A percentile compares a stretch with the other conserved stretches of the same genome.
Conservation (phyloP, 306 rosid genomes). For the Quercus bicolor region DNA sequence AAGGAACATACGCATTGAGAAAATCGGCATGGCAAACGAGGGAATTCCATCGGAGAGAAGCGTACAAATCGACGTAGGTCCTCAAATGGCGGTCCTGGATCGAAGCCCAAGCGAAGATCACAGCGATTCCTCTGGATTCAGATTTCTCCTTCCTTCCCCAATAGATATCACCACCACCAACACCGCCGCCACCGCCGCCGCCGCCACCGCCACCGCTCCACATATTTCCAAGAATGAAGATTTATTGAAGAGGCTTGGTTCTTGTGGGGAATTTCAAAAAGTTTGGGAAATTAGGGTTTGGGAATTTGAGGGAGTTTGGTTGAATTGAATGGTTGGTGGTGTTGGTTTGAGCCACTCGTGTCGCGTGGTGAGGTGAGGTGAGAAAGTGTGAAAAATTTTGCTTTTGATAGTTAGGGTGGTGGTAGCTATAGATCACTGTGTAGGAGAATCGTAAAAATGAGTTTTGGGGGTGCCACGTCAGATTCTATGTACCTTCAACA, state of each 20-base stretch:
- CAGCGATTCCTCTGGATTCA: slow-evolving; percentile 68
- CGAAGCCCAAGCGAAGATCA: slow-evolving; percentile 89
- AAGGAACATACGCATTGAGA: slow-evolving; percentile 63
- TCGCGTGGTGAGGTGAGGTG: not conserved
- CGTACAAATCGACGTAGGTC: slow-evolving; percentile 62
- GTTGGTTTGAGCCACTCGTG: slow-evolving; percentile 15
- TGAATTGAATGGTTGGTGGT: too few species aligned
- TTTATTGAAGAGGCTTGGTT: not conserved
- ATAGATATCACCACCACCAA: slow-evolving; percentile 45
- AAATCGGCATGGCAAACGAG: slow-evolving; percentile 80
- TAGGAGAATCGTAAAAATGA: not conserved
- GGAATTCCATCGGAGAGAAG: slow-evolving; percentile 80
- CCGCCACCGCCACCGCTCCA: slow-evolving; percentile 23
- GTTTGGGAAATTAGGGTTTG: not conserved
- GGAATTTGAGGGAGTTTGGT: not conserved
- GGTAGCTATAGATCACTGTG: too few species aligned
- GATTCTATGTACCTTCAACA: not conserved
- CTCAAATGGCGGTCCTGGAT: slow-evolving; percentile 45
- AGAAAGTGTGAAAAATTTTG: not conserved
- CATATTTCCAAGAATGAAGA: slow-evolving; percentile 35
- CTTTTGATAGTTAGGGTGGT: too few species aligned
- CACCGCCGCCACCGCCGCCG: slow-evolving; percentile 24
- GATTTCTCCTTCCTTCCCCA: slow-evolving; percentile 73
- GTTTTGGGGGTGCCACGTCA: not conserved
- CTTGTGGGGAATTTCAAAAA: not conserved